Conservation (phyloP, 169 alveolate genomes). For the Plasmodium inui region DNA sequence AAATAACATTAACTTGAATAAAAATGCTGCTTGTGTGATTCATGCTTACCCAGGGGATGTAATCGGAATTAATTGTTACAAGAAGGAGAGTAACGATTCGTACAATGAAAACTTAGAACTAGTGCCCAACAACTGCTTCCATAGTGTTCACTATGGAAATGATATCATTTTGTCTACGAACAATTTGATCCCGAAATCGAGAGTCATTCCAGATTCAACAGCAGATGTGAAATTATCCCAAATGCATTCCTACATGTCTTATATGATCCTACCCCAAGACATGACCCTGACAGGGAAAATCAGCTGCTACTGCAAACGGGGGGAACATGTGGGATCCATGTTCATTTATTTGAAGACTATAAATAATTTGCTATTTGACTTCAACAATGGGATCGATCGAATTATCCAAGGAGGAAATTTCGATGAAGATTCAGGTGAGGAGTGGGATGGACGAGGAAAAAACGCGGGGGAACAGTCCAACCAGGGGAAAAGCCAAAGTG, state of each 20-base stretch:
- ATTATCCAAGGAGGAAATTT: not conserved
- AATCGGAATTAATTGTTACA: slow-evolving; percentile 50
- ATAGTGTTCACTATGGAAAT: slow-evolving; percentile 31
- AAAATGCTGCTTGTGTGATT: slow-evolving; percentile 7
- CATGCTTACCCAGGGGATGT: slow-evolving; percentile 60
- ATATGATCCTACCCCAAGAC: slow-evolving; percentile 28
- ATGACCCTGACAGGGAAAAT: slow-evolving; percentile 20
- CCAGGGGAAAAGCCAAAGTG: not conserved
- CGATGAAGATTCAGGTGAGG: not conserved
- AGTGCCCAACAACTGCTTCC: slow-evolving; percentile 51
- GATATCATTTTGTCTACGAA: slow-evolving; percentile 20
- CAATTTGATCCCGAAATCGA: slow-evolving; percentile 57
- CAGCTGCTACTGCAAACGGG: slow-evolving; percentile 34
- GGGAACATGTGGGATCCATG: slow-evolving; percentile 22
- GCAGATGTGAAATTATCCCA: slow-evolving; percentile 18
- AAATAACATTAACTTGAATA: slow-evolving; percentile 6
- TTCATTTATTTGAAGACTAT: slow-evolving; percentile 11
- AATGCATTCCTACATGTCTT: slow-evolving; percentile 51
- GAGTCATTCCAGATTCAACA: slow-evolving; percentile 61
- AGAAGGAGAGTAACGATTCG: slow-evolving; percentile 12
- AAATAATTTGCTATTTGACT: not conserved
- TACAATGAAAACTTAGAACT: slow-evolving; percentile 15
- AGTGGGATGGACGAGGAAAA: not conserved
- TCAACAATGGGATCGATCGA: not conserved
- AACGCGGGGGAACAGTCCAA: not conserved